These are phyloP conservation scores for Ulota crispa DNA, from an alignment of 225 moss, liverwort and hornwort genomes.

Conservation along the genomic window DNA sequence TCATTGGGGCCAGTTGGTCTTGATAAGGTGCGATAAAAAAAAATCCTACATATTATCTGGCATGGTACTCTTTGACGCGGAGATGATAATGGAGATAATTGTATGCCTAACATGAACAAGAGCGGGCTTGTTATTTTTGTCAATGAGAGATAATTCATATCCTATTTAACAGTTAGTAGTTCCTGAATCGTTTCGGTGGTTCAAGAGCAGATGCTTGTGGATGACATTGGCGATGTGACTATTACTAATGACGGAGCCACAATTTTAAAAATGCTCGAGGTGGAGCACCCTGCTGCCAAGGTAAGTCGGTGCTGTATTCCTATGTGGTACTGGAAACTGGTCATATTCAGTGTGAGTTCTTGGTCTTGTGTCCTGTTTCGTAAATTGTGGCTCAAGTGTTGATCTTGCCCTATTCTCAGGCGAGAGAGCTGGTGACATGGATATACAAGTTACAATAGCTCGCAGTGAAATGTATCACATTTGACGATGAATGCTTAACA, in stretches of 20 bases:
- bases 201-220: slow-evolving; percentile 80
- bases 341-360: neutral
- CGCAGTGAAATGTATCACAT: neutral
- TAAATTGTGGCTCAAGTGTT: slow-evolving; percentile 3
- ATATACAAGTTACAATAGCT: neutral
- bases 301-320: slow-evolving; percentile 23
- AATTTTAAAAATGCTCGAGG: slow-evolving; percentile 89
- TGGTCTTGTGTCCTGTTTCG: neutral
- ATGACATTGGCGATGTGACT: slow-evolving; percentile 93
- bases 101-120: neutral
- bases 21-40: slow-evolving; percentile 60
- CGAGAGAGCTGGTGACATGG: neutral
- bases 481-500: neutral
- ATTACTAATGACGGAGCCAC: slow-evolving; percentile 95
- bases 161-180: neutral
- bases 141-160: neutral
- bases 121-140: neutral
- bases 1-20: slow-evolving; percentile 88
- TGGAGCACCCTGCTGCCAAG: slow-evolving; percentile 94
- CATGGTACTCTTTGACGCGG: neutral
- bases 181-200: neutral
- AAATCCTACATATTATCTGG: neutral
- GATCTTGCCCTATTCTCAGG: neutral
- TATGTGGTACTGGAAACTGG: neutral
- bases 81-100: neutral